Evolutionary conservation across 345 rosid genomes (phyloP).

Genomic region (Eutrema heterophyllum): DNA sequence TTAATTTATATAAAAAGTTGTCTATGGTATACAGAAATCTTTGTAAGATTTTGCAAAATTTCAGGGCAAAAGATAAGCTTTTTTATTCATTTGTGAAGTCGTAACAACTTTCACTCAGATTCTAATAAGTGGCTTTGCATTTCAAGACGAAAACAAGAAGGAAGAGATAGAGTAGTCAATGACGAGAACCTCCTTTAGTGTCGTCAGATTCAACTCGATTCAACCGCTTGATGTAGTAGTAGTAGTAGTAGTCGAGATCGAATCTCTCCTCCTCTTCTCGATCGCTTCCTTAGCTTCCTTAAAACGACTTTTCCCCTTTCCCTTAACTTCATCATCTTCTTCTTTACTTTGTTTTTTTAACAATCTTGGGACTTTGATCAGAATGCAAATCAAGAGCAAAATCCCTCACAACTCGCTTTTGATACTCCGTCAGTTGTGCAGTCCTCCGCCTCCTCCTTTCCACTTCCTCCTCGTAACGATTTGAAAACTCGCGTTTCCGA

Average conservation of each 20-base stretch:
- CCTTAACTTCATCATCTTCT: not conserved
- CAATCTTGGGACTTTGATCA: not conserved
- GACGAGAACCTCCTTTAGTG: conserved; percentile 21
- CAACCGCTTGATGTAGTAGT: no score
- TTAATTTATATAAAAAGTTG: no score
- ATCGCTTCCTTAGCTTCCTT: conserved; percentile 28
- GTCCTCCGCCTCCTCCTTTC: not conserved
- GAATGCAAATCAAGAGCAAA: not conserved
- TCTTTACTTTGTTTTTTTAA: not conserved
- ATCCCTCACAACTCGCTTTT: not conserved
- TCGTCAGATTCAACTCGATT: not conserved
- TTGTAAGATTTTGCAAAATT: no score
- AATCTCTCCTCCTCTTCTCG: conserved; percentile 10
- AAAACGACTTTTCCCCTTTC: conserved; percentile 19
- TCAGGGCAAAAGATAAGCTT: not conserved
- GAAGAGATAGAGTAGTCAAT: conserved; percentile 38
- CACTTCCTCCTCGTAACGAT: not conserved
- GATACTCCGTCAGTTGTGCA: not conserved
- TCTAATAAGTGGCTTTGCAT: conserved; percentile 37
- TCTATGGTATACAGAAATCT: no score
- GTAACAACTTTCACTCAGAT: not conserved
- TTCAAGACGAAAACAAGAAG: conserved; percentile 62
- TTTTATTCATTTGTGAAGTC: not conserved
- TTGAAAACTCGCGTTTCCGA: not conserved
- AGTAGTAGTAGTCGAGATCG: not conserved